Percentiles rank a stretch among this genome's conserved stretches.
Conservation (phyloP, 2,329 filamentous ascomycete species). For the Chrysosphaeria jannelii region DNA sequence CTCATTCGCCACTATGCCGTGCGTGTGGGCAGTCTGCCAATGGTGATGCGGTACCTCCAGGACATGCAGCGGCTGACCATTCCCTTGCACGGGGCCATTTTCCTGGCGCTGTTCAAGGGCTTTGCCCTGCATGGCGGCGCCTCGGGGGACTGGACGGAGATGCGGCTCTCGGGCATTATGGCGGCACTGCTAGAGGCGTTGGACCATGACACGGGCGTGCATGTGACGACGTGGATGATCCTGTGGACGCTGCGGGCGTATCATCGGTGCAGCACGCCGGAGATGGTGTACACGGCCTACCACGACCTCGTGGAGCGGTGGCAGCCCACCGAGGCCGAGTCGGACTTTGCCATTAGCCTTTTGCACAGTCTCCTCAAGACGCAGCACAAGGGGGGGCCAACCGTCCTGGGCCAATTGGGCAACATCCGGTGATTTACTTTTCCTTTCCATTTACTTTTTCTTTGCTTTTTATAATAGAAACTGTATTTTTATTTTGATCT, state of each 20-base stretch:
- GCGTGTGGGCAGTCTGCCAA: constrained; percentile 36
- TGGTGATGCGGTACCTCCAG: constrained; percentile 37
- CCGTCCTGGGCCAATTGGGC: constrained; percentile 2
- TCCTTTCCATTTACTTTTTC: constrained; percentile 1
- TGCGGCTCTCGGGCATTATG: constrained; percentile 39
- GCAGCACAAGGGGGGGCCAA: constrained; percentile 1
- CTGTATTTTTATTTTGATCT: no score
- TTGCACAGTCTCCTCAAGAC: constrained; percentile 13
- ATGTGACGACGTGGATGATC: constrained; percentile 28
- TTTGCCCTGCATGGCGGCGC: constrained; percentile 44
- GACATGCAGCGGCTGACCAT: constrained; percentile 51
- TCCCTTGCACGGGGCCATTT: constrained; percentile 44
- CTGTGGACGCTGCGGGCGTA: constrained; percentile 33
- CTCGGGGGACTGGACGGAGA: constrained; percentile 38
- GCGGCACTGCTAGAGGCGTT: constrained; percentile 26
- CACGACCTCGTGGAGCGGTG: constrained; percentile 17
- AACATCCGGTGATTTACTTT: not conserved
- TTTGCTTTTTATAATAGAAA: constrained; percentile 3
- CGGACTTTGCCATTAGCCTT: constrained; percentile 16
- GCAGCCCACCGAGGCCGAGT: constrained; percentile 12
- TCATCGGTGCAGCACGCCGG: constrained; percentile 21
- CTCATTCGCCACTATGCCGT: constrained; percentile 47
- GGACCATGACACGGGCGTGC: constrained; percentile 16
- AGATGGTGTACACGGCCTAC: constrained; percentile 23
- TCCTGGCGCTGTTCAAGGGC: constrained; percentile 53